Base-by-base conservation (phyloP, 345 rosid species). In the Balakata baccata region DNA sequence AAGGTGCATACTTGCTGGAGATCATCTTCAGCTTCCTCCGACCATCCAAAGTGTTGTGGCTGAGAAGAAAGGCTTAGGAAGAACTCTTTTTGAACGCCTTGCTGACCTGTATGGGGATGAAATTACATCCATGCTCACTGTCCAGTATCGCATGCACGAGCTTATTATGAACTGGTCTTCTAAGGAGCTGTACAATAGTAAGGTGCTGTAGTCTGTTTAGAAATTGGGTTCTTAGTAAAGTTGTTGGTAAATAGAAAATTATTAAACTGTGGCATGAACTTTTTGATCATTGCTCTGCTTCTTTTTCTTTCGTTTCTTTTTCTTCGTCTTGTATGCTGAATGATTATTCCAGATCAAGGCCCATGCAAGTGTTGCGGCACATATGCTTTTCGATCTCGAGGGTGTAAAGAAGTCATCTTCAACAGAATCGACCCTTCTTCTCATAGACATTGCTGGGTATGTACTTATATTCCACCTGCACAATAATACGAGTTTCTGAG, bases 121-220 rank as follows among this genome's bases (percentile, higher is more conserved):
- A 85, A 81, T 89, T 54, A 92, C 85, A 58, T 84, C 94, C 41
- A 88, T 95, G 99, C 98, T 95, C 60, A 89, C 93, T 60, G 94
- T 95, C 46, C 99, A 92, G 84, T 95, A 95, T 70, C 97, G 98
- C 74, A 95, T 95, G 99, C 93, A 90, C 77, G 97, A 95, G 85
- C 97, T 85, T 71, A 91, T 95, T 51, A 95, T 95, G 99, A 85
- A 89, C 73, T 95, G 99, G 99, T 95, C 99, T 53, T 95, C 98
- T 0, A 79, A 86, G 72, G 98, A 92, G 88, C 97, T 95, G 54
- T 92, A 95, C 45, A 66, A 85, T 74, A 82, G 83, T 57, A 91
- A 92, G 97, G 97, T 91, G 69, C 79, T 71, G 59, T 13, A 47
- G 54, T 76, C 50, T 54, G 20, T 59, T 45, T 69, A 37, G 67